phyloP scores from a whole-genome alignment of 2,329 filamentous ascomycete genomes.

The Ceratocystis lukuohia region DNA sequence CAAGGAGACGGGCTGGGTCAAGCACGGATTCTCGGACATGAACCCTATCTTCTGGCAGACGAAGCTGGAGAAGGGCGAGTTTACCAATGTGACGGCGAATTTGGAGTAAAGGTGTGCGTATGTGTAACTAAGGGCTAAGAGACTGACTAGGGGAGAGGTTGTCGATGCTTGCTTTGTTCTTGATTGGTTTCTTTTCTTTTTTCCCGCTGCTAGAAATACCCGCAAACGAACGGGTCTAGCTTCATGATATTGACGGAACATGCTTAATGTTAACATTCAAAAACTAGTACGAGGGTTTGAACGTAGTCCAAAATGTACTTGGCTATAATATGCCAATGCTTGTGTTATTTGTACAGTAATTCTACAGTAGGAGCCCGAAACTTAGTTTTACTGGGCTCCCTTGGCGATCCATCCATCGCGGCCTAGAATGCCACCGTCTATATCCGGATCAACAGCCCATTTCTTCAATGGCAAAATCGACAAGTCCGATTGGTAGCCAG shows the following conservation, averaged over 20 bases:
- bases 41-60: conserved; percentile 99
- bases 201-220: conserved; percentile 10
- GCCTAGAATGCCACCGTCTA: conserved; percentile 54
- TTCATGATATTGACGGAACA: conserved; percentile 17
- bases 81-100: conserved; percentile 80
- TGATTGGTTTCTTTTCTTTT: conserved; percentile 6
- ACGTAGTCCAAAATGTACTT: neutral
- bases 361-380: conserved; percentile 18
- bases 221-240: conserved; percentile 14
- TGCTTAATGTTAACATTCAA: conserved; percentile 16
- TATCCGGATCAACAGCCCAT: conserved; percentile 58
- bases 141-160: neutral
- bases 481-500: conserved; percentile 54
- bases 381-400: neutral
- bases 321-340: neutral
- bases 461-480: conserved; percentile 47
- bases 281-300: neutral
- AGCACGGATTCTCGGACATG: conserved; percentile 95
- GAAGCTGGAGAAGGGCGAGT: conserved; percentile 96
- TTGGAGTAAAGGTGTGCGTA: conserved; percentile 37
- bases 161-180: conserved; percentile 8
- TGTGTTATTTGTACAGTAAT: conserved; percentile 18
- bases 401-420: conserved; percentile 34
- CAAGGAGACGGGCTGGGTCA: conserved; percentile 97
- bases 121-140: neutral